Base-by-base conservation (phyloP, 2,329 filamentous ascomycete species). In the Corynespora cassiicola region DNA sequence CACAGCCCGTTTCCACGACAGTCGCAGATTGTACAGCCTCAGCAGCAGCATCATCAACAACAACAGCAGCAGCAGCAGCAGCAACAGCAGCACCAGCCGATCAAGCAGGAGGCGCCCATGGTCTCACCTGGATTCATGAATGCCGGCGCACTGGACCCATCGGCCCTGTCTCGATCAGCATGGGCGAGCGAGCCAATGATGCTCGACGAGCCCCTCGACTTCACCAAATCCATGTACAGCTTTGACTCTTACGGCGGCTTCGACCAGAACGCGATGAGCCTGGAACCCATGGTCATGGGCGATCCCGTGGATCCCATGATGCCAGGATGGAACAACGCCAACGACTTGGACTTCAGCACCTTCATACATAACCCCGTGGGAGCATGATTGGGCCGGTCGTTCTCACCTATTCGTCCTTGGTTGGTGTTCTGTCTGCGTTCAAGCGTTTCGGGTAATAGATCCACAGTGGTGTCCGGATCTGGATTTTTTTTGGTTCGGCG, bases 1-100 rank as follows among this genome's bases (percentile, higher is more conserved):
- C 60, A 65, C 53, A 68, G 61, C 35, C 63, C 65, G 2, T 69
- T 68, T 37, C 62, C 62, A 12, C 49, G 54, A 24, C 63, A 66
- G 29, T 62, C 64, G 9, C 63, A 66, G 33, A 51, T 62, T 19
- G 44, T 55, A 3, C 46, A 52, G n/a, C 52, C 58, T 2, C 31
- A 61, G 8, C n/a, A n/a, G n/a, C n/a, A n/a, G n/a, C n/a, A n/a
- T n/a, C n/a, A 10, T 14, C 12, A 15, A 7, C n/a, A 20, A n/a
- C 7, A 28, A n/a, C 7, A 20, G 19, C 14, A 21, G 10, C 27
- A 22, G n/a, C 22, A 24, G 22, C n/a, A n/a, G n/a, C n/a, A n/a
- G n/a, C n/a, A n/a, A n/a, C n/a, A 10, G 8, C 9, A 8, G 7
- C 14, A 28, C 35, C n/a, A 31, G 20, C 19, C n/a, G n/a, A n/a